Evolutionary conservation across 768 basidiomycete genomes (phyloP).

Genomic region (Pleurotus tuber-regium): DNA sequence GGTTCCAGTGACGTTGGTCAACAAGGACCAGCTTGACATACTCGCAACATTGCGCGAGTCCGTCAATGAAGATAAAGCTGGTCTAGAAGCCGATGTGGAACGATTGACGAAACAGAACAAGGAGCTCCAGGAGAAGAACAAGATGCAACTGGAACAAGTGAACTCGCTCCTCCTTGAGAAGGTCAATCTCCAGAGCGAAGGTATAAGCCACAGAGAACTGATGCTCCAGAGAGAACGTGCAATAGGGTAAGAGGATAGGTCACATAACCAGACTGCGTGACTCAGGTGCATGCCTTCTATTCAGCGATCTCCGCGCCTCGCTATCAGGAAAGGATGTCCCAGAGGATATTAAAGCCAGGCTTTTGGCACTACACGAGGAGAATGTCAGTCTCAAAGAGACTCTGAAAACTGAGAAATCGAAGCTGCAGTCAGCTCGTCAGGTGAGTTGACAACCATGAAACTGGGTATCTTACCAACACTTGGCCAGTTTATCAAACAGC

Average conservation of each 20-base stretch:
- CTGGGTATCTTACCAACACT: not conserved
- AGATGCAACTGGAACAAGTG: constrained; percentile 89
- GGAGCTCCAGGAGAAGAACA: constrained; percentile 77
- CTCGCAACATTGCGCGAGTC: constrained; percentile 83
- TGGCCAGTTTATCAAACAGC: constrained; percentile 85
- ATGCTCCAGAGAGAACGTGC: constrained; percentile 86
- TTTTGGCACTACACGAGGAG: constrained; percentile 78
- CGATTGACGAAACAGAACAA: constrained; percentile 64
- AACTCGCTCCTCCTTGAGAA: constrained; percentile 87
- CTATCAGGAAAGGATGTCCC: constrained; percentile 78
- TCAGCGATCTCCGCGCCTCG: constrained; percentile 74
- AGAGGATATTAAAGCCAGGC: constrained; percentile 74
- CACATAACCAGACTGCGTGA: no score
- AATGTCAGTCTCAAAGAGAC: constrained; percentile 70
- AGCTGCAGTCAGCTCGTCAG: constrained; percentile 65
- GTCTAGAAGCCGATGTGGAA: constrained; percentile 66
- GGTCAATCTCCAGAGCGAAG: constrained; percentile 84
- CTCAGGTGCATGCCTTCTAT: no score
- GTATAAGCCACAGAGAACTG: constrained; percentile 85
- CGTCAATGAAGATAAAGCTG: constrained; percentile 83
- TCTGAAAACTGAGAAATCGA: constrained; percentile 67
- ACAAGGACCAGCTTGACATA: constrained; percentile 92
- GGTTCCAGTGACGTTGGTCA: constrained; percentile 76
- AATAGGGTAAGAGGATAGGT: constrained; percentile 54
- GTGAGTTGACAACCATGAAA: not conserved